phyloP scores from a whole-genome alignment of 495 filamentous ascomycete genomes.

The Penicillium cataractarum region DNA sequence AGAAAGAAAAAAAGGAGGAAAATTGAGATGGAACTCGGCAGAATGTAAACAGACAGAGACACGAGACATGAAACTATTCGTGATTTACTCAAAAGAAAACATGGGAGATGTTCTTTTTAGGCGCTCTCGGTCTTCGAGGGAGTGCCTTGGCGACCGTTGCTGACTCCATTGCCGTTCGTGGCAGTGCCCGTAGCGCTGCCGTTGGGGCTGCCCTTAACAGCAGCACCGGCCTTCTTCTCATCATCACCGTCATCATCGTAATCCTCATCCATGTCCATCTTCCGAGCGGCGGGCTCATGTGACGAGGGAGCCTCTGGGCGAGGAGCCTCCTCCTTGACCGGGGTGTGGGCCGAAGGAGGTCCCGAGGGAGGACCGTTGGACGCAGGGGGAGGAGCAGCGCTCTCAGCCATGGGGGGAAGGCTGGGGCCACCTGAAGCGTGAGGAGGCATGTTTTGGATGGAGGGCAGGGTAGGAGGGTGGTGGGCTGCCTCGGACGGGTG shows the following conservation, averaged over 20 bases:
- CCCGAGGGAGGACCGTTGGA: conserved; percentile 64
- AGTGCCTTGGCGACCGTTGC: conserved; percentile 33
- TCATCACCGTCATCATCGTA: conserved; percentile 90
- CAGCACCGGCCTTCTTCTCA: conserved; percentile 63
- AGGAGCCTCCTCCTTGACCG: conserved; percentile 49
- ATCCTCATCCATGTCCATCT: conserved; percentile 97
- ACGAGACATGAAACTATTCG: conserved; percentile 5
- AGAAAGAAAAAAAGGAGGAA: conserved; percentile 18
- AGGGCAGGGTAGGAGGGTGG: conserved; percentile 74
- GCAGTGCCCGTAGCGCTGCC: conserved; percentile 40
- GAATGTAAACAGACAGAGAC: not conserved
- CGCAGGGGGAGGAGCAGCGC: conserved; percentile 54
- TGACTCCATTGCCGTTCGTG: conserved; percentile 36
- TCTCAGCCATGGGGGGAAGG: conserved; percentile 59
- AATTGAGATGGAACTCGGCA: not conserved
- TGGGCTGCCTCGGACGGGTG: conserved; percentile 91
- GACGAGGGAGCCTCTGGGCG: conserved; percentile 60
- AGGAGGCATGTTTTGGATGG: conserved; percentile 73
- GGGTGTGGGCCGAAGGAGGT: conserved; percentile 45
- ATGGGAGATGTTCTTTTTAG: conserved; percentile 21
- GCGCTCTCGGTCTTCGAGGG: conserved; percentile 41
- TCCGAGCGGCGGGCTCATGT: conserved; percentile 82
- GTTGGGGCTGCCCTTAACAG: conserved; percentile 46
- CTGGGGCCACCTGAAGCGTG: conserved; percentile 48
- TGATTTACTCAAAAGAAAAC: conserved; percentile 9